Evolutionary conservation across 805 yeast species (phyloP).

Genomic region (Cyberlindnera veronae): DNA sequence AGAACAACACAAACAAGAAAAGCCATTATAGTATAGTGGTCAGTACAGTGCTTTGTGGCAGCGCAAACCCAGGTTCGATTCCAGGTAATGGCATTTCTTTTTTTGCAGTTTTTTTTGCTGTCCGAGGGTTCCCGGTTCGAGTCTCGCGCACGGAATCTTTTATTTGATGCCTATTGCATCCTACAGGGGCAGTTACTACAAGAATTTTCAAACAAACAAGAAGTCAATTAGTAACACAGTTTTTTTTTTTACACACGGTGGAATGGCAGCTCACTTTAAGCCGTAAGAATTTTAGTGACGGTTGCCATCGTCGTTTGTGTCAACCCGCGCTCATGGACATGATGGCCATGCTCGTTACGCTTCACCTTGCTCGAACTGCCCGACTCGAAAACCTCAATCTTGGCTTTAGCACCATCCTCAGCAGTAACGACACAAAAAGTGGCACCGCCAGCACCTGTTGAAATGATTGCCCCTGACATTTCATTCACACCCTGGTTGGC

Average conservation of each 20-base stretch:
- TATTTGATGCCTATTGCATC: background rate
- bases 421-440: conserved; percentile 86
- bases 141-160: background rate
- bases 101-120: conserved; percentile 1
- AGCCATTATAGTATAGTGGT: conserved; percentile 58
- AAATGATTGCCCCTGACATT: conserved; percentile 38
- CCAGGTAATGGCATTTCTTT: conserved; percentile 60
- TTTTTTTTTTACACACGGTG: background rate
- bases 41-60: conserved; percentile 72
- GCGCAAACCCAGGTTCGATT: conserved; percentile 73
- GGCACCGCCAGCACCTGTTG: conserved; percentile 61
- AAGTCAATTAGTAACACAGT: background rate
- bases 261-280: background rate
- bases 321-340: conserved; percentile 6
- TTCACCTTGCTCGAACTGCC: conserved; percentile 3
- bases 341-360: conserved; percentile 11
- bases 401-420: conserved; percentile 55
- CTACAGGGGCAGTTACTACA: background rate
- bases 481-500: conserved; percentile 54
- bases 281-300: background rate
- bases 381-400: conserved; percentile 62
- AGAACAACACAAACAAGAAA: conserved; percentile 1
- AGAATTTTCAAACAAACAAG: background rate
- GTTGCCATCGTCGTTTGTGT: background rate
- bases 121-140: background rate